Percentiles rank a stretch among this genome's conserved stretches.
phyloP scores from a whole-genome alignment of 1,284 basidiomycete genomes.

The Naganishia liquefaciens region DNA sequence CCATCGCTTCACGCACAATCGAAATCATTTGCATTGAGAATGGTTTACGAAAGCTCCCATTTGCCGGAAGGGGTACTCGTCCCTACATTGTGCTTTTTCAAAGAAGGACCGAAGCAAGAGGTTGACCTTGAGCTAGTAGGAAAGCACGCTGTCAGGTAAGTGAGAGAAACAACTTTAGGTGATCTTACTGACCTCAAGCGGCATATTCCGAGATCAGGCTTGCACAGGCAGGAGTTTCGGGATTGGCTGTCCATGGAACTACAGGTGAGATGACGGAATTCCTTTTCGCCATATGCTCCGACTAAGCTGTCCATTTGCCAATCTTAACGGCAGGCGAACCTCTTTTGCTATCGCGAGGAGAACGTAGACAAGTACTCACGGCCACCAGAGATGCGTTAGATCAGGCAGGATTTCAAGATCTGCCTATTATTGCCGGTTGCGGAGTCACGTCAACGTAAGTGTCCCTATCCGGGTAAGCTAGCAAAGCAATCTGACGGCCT shows the following conservation, averaged over 20 bases:
- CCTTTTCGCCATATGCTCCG: no score
- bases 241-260: slow-evolving; percentile 37
- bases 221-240: slow-evolving; percentile 34
- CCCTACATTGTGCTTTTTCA: slow-evolving; percentile 38
- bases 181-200: not conserved
- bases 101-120: slow-evolving; percentile 33
- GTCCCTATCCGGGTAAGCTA: not conserved
- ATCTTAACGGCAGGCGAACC: slow-evolving; percentile 29
- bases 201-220: slow-evolving; percentile 19
- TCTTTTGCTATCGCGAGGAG: slow-evolving; percentile 35
- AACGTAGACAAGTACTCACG: slow-evolving; percentile 34
- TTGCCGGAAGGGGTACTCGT: slow-evolving; percentile 35
- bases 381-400: slow-evolving; percentile 35
- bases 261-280: slow-evolving; percentile 14
- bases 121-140: slow-evolving; percentile 34
- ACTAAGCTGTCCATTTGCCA: not conserved
- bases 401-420: slow-evolving; percentile 30
- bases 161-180: not conserved
- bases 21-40: not conserved
- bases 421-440: slow-evolving; percentile 36
- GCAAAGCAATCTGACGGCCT: not conserved
- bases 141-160: slow-evolving; percentile 35
- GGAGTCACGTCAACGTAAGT: slow-evolving; percentile 34
- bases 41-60: slow-evolving; percentile 11
- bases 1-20: no score